A percentile compares a stretch with the other conserved stretches of the same genome.
phyloP scores from a whole-genome alignment of 345 rosid genomes.

The Sonneratia alba region DNA sequence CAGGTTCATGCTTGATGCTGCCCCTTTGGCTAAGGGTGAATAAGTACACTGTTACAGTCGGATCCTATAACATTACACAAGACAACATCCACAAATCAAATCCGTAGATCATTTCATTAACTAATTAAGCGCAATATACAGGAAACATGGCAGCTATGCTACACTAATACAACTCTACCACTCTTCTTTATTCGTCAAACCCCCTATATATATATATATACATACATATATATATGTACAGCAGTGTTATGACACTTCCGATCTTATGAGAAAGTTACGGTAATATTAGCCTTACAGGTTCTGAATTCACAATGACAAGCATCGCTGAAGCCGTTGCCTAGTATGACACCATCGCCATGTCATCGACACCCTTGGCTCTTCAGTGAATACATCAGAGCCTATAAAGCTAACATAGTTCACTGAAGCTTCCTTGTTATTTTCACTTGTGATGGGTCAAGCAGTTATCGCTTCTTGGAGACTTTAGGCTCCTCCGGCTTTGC shows the following conservation, averaged over 20 bases:
- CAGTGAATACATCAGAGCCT: neutral
- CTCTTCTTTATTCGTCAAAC: neutral
- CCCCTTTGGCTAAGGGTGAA: too few relatives aligned
- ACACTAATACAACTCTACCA: neutral
- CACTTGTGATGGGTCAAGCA: neutral
- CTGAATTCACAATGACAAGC: neutral
- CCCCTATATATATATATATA: neutral
- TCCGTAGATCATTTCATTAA: neutral
- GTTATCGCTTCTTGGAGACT: conserved; percentile 31
- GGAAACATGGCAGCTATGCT: neutral
- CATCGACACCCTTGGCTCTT: neutral
- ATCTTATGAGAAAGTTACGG: neutral
- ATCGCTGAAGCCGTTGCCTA: neutral
- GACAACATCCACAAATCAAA: neutral
- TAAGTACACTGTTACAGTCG: too few relatives aligned
- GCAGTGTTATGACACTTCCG: neutral
- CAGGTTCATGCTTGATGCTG: too few relatives aligned
- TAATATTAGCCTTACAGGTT: neutral
- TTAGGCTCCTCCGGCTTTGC: conserved; percentile 74
- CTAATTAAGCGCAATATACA: neutral
- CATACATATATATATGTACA: neutral
- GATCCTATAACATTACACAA: neutral
- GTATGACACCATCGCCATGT: neutral
- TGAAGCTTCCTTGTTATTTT: neutral
- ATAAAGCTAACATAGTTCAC: neutral